phyloP scores from a whole-genome alignment of 306 rosid genomes.

The Casuarina cunninghamiana region DNA sequence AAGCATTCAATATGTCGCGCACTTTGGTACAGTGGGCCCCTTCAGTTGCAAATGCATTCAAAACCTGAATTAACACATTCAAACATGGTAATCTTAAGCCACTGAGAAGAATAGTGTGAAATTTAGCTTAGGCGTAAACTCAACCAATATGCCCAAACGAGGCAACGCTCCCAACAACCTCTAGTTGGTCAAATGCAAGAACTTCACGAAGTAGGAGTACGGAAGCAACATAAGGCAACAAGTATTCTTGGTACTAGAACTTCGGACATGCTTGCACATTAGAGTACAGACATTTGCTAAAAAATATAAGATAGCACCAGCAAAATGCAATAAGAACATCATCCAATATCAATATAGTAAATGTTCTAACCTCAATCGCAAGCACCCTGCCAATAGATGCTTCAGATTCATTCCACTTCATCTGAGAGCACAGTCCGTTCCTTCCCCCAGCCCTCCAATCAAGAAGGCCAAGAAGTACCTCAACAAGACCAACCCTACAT shows the following conservation, averaged over 20 bases:
- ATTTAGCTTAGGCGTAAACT: not conserved
- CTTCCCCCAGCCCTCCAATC: slow-evolving; percentile 99
- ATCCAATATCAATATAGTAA: not conserved
- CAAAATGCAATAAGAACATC: slow-evolving; percentile 15
- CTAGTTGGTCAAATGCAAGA: not conserved
- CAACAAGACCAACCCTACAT: slow-evolving; percentile 95
- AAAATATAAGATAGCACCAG: slow-evolving; percentile 2
- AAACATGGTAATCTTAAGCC: slow-evolving; percentile 23
- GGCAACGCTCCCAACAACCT: not conserved
- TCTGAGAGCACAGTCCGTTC: slow-evolving; percentile 90
- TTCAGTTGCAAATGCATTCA: slow-evolving; percentile 99
- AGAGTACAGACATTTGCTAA: not conserved
- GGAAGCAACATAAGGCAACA: not conserved
- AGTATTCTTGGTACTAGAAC: not conserved
- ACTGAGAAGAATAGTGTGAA: slow-evolving; percentile 10
- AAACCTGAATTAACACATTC: slow-evolving; percentile 60
- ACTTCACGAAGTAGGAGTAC: not conserved
- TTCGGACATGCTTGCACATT: not conserved
- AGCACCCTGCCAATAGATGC: slow-evolving; percentile 98
- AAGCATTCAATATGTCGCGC: slow-evolving; percentile 79
- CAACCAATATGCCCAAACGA: too few relatives aligned
- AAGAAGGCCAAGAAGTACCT: slow-evolving; percentile 98
- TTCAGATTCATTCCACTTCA: slow-evolving; percentile 99
- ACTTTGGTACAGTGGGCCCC: slow-evolving; percentile 98
- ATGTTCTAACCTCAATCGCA: slow-evolving; percentile 83